A percentile compares a stretch with the other conserved stretches of the same genome.
Conservation (phyloP, 139 green algal species). For the Tetraselmis chui region DNA sequence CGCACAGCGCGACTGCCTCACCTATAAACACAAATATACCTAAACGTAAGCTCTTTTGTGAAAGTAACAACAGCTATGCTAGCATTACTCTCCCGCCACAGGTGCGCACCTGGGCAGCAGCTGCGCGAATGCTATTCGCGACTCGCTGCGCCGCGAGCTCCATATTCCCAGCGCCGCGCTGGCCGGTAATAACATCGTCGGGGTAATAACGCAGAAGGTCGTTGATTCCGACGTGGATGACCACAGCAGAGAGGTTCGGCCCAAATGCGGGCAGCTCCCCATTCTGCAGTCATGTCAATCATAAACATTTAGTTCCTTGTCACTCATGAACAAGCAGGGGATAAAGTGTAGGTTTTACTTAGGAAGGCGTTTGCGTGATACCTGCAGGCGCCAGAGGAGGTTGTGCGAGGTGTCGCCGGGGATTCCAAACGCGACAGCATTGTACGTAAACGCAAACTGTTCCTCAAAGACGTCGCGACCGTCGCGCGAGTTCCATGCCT, state of each 20-base stretch:
- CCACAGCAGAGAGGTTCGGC: background rate
- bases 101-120: background rate
- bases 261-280: background rate
- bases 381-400: background rate
- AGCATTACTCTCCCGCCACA: too few species aligned
- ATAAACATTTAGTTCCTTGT: too few species aligned
- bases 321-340: too few species aligned
- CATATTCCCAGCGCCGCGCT: background rate
- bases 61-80: too few species aligned
- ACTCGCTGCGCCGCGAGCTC: background rate
- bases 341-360: too few species aligned
- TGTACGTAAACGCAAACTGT: background rate
- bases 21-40: background rate
- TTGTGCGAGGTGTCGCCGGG: background rate
- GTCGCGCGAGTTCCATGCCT: background rate
- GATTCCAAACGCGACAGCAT: background rate
- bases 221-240: background rate
- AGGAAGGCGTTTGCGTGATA: too few species aligned
- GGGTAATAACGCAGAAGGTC: background rate
- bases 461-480: background rate
- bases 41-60: too few species aligned
- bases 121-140: background rate
- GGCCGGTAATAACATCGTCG: background rate
- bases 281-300: too few species aligned
- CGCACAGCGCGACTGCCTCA: background rate